Evolutionary conservation across 1,139 yeast species (phyloP).

Genomic region (Pneumocystis carinii): DNA sequence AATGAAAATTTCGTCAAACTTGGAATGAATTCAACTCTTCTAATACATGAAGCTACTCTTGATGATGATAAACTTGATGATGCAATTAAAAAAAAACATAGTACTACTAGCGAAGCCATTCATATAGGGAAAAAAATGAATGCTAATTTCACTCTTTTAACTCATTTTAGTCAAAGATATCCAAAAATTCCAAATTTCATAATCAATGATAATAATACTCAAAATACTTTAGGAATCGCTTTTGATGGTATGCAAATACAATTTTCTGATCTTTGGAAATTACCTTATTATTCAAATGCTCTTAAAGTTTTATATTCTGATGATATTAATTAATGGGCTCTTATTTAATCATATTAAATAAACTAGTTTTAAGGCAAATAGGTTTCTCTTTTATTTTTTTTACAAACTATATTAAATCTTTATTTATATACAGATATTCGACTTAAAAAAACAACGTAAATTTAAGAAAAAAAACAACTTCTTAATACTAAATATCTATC

Average conservation of each 20-base stretch:
- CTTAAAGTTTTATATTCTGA: not conserved
- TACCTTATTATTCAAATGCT: not conserved
- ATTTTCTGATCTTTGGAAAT: not conserved
- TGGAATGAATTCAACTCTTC: slow-evolving; percentile 56
- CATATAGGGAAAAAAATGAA: slow-evolving; percentile 50
- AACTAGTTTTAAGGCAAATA: not conserved
- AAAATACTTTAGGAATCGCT: slow-evolving; percentile 2
- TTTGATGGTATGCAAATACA: slow-evolving; percentile 3
- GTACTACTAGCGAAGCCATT: slow-evolving; percentile 84
- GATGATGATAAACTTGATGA: slow-evolving; percentile 70
- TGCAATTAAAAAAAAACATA: slow-evolving; percentile 68
- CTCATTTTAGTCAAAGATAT: slow-evolving; percentile 87
- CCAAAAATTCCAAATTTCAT: slow-evolving; percentile 32
- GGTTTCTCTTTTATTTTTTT: not conserved
- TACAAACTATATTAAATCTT: too few species aligned
- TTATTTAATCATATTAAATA: not conserved
- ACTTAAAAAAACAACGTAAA: not conserved
- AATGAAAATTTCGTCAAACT: slow-evolving; percentile 44
- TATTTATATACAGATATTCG: not conserved
- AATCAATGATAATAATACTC: slow-evolving; percentile 3
- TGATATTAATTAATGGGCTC: not conserved
- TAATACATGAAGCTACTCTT: slow-evolving; percentile 86
- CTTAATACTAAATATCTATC: not conserved
- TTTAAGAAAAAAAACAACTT: not conserved
- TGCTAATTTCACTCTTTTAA: slow-evolving; percentile 55